phyloP scores from a whole-genome alignment of 345 rosid genomes.

The Passiflora organensis region DNA sequence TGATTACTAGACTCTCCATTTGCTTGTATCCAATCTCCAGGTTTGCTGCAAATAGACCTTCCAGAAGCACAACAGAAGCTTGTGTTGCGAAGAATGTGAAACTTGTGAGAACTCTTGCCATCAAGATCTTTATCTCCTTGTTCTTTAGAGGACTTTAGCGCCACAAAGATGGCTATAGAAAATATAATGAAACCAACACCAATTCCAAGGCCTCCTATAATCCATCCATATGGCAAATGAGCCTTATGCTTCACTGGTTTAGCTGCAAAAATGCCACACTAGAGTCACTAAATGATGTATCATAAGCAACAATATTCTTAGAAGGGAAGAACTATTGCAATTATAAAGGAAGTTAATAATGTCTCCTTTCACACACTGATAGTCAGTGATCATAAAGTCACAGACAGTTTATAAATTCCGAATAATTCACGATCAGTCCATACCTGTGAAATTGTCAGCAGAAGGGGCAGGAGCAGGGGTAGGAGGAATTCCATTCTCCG shows the following conservation, averaged over 20 bases:
- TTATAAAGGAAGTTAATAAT: neutral
- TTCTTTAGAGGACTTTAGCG: constrained; percentile 50
- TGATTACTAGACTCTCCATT: constrained; percentile 57
- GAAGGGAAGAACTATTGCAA: neutral
- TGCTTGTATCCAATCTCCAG: constrained; percentile 59
- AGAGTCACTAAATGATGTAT: constrained; percentile 6
- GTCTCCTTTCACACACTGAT: neutral
- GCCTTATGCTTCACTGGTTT: constrained; percentile 40
- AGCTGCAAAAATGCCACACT: constrained; percentile 38
- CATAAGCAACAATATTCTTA: neutral
- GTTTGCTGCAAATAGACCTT: constrained; percentile 63
- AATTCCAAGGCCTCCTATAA: constrained; percentile 67
- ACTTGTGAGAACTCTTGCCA: constrained; percentile 51
- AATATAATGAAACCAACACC: constrained; percentile 55
- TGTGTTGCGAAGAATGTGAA: constrained; percentile 79
- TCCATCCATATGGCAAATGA: constrained; percentile 74
- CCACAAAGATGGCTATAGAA: constrained; percentile 45
- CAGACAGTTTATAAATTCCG: neutral
- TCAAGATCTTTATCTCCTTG: constrained; percentile 37
- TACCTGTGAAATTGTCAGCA: constrained; percentile 48
- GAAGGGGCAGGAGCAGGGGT: constrained; percentile 53
- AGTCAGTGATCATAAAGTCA: neutral
- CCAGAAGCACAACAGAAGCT: constrained; percentile 88
- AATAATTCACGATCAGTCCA: neutral
- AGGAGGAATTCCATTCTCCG: constrained; percentile 36